Evolutionary conservation across 495 filamentous ascomycete genomes (phyloP), one percentile per base, ranked within the genome.

Genomic region (Immersiella caudata): DNA sequence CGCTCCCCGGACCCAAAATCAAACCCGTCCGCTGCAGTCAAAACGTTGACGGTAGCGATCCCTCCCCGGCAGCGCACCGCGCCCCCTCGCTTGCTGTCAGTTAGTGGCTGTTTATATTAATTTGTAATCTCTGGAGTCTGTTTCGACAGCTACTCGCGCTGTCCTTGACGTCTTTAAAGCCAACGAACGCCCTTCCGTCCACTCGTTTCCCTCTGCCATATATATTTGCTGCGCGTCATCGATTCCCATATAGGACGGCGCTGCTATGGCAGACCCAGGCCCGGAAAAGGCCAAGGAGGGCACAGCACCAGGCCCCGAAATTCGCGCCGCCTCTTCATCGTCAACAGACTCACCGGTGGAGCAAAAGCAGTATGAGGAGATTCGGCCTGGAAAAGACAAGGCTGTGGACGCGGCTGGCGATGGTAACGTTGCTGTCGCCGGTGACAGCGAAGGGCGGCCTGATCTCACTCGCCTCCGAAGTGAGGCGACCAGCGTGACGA

Each of bases 401-500:
- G 61, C 35, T 62, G 25, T 27, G 26, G 58, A 66, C 25, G 63
- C 63, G 8, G 12, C 55, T 36, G 56, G 64, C 26, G 68, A 68
- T 61, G 68, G 54, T 40, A 67, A 67, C 2, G 66, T 21, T 14
- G 64, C 60, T n/a, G 70, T 5, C 14, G 40, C 62, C n/a, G 49
- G 66, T 22, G 69, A 7, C 20, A 64, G 67, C n/a, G 62, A 66
- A 68, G 69, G 71, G 20, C 71, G 71, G 18, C 52, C 64, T 36
- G 67, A 81, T 63, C 64, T 85, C 64, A 74, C 76, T 64, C 82
- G 78, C 58, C 75, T 77, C 29, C 76, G 75, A 55, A 85, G 78
- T 63, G 73, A 76, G 21, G 80, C 81, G 7, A 75, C 76, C 26
- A 85, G 80, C 70, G 76, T 75, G 0, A 62, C 74, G 54, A 81